phyloP scores from a whole-genome alignment of 2,329 filamentous ascomycete genomes.

The Fusarium nurragi region DNA sequence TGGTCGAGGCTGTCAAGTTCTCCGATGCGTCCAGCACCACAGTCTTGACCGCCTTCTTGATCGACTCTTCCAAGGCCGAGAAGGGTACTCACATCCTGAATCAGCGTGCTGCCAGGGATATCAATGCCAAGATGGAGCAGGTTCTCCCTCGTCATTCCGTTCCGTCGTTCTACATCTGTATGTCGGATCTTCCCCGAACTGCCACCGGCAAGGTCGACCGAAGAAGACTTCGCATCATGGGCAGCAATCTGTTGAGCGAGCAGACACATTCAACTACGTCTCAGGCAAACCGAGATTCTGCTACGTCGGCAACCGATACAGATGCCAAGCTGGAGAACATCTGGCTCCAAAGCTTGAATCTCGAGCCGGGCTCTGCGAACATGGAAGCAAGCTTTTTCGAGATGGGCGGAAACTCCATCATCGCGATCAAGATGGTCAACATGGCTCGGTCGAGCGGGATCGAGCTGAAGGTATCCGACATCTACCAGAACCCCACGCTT shows the following conservation, averaged over 20 bases:
- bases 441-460: neutral
- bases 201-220: slow-evolving; percentile 7
- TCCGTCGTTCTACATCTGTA: neutral
- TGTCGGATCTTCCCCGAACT: neutral
- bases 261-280: fast-evolving
- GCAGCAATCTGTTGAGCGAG: fast-evolving
- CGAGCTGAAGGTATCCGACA: slow-evolving; percentile 6
- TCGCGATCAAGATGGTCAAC: slow-evolving; percentile 16
- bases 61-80: neutral
- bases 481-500: slow-evolving; percentile 1
- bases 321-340: neutral
- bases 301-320: fast-evolving
- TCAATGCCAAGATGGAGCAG: neutral
- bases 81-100: neutral
- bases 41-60: neutral
- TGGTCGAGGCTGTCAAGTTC: neutral
- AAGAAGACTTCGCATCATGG: neutral
- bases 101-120: neutral
- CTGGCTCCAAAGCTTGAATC: neutral
- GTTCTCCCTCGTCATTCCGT: slow-evolving; percentile 1
- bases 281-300: neutral
- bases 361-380: neutral
- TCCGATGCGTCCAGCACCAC: neutral
- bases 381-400: slow-evolving; percentile 3
- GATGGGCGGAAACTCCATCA: slow-evolving; percentile 4